Evolutionary conservation across 805 yeast genomes (phyloP), one percentile per base, ranked within the genome.

Genomic region (Priceomyces haplophilus): DNA sequence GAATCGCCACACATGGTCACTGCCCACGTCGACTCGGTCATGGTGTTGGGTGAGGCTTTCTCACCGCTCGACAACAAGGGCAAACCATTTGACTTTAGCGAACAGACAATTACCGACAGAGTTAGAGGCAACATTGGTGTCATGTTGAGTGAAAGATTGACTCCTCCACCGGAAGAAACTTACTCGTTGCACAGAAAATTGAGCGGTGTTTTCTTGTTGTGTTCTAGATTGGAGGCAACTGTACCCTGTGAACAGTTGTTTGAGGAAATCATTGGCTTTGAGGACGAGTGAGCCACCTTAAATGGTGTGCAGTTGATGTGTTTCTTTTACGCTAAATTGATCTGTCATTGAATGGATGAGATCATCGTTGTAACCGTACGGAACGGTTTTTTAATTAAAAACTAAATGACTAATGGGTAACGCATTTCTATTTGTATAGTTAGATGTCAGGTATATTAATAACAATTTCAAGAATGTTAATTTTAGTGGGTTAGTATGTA

Each of bases 111-210:
- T 34, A 89, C 98, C 4, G 97, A 88, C 51, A 78, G 98, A 49
- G 97, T 93, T 17, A 78, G 96, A 50, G 83, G 79, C 2, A 89
- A 90, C 55, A 88, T 93, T 51, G 82, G 88, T 2, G 67, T 90
- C 41, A 93, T 93, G 99, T 73, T 93, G 47, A 79, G 83, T 47
- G 96, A 93, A 63, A 79, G 99, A 52, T 71, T 93, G 47, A 80
- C 96, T 3, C 97, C 99, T 3, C 99, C 99, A 11, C 99, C 99
- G 2, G 98, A 93, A 57, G 99, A 93, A 64, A 93, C 99, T 0
- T 93, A 93, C 61, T 85, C 96, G n/a, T 72, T 93, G 53, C 99
- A 93, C 65, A 76, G 99, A 55, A 93, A 93, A 59, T 80, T 93
- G 57, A 86, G 96, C 58, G 99, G 99, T 8, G 95, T 93, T 1